Evolutionary conservation across 2,329 filamentous ascomycete species (phyloP).

Genomic region (Xylariales sp.): DNA sequence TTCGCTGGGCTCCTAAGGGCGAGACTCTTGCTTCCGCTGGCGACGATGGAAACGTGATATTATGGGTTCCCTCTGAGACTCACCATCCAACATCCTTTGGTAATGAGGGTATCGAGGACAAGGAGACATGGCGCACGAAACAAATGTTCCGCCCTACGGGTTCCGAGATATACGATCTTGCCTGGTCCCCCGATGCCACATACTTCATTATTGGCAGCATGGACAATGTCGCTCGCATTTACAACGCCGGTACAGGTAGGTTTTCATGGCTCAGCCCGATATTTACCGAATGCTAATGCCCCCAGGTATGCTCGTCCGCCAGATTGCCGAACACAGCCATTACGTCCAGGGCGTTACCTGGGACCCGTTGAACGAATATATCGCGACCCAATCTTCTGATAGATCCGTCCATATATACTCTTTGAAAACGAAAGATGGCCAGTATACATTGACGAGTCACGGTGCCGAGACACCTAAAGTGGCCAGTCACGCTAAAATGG

Average conservation of each 20-base stretch:
- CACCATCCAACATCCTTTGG: conserved; percentile 76
- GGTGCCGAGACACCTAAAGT: conserved; percentile 80
- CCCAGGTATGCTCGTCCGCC: conserved; percentile 46
- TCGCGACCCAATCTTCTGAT: conserved; percentile 97
- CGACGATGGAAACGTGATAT: conserved; percentile 95
- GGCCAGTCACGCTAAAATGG: conserved; percentile 82
- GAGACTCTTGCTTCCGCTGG: conserved; percentile 94
- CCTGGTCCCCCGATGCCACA: conserved; percentile 96
- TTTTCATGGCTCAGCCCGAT: background rate
- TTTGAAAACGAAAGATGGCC: conserved; percentile 94
- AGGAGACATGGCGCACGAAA: conserved; percentile 96
- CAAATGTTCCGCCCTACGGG: conserved; percentile 97
- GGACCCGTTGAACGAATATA: conserved; percentile 98
- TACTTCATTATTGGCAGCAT: conserved; percentile 99
- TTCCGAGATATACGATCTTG: conserved; percentile 96
- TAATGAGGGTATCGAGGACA: conserved; percentile 88
- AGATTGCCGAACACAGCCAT: conserved; percentile 62
- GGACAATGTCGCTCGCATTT: conserved; percentile 98
- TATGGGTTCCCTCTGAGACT: conserved; percentile 91
- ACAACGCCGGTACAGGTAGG: conserved; percentile 83
- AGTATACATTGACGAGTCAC: conserved; percentile 78
- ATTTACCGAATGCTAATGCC: conserved; percentile 23
- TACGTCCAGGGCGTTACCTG: conserved; percentile 98
- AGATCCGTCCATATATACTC: conserved; percentile 98
- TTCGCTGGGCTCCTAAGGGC: conserved; percentile 93